phyloP scores from a whole-genome alignment of 805 yeast species.

The Candida chauliodis region DNA sequence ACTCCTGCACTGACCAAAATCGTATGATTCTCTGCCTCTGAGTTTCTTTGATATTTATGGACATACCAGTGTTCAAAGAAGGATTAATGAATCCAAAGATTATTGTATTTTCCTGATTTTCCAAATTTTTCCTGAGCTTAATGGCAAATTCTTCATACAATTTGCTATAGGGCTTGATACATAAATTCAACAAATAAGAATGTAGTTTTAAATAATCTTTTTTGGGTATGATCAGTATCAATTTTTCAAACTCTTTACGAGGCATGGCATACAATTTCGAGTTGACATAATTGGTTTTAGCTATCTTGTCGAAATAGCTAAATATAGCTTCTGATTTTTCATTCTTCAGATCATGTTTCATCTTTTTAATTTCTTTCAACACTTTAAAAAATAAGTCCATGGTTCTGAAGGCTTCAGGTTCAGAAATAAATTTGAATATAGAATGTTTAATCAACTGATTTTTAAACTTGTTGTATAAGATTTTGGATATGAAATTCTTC shows the following conservation, averaged over 20 bases:
- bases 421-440: constrained; percentile 23
- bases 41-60: neutral
- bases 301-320: constrained; percentile 4
- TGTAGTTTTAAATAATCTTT: neutral
- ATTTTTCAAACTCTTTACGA: neutral
- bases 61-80: neutral
- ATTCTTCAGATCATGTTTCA: neutral
- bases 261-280: neutral
- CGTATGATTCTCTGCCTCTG: neutral
- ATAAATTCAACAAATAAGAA: neutral
- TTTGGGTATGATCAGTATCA: neutral
- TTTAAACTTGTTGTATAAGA: constrained; percentile 16
- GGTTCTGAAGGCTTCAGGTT: constrained; percentile 14
- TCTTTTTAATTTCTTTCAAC: neutral
- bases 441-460: constrained; percentile 23
- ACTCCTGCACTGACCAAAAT: neutral
- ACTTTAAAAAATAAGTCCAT: constrained; percentile 1
- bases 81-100: constrained; percentile 2
- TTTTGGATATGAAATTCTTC: constrained; percentile 12
- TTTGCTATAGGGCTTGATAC: neutral
- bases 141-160: neutral
- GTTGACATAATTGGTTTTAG: constrained; percentile 2
- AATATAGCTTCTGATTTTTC: neutral
- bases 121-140: neutral
- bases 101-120: neutral